phyloP scores from a whole-genome alignment of 1,284 basidiomycete genomes.

The Rhodotorula sp. region DNA sequence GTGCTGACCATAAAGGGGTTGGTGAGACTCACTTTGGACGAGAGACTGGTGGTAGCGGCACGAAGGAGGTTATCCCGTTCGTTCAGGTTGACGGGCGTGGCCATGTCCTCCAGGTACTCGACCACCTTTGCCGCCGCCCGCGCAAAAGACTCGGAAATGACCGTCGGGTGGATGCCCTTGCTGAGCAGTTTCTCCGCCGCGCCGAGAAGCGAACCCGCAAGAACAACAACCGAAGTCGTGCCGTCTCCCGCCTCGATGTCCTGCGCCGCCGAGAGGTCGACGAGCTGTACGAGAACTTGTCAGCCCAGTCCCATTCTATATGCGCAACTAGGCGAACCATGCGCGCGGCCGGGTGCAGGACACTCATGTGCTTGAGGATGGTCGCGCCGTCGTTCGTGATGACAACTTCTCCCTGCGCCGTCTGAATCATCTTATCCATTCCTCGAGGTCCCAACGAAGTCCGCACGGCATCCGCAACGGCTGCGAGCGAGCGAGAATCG shows the following conservation, averaged over 20 bases:
- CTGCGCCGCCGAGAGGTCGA: conserved; percentile 96
- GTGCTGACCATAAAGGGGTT: too few relatives aligned
- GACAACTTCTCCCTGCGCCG: conserved; percentile 90
- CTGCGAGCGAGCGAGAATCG: conserved; percentile 52
- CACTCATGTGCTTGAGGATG: conserved; percentile 95
- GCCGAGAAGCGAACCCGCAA: conserved; percentile 87
- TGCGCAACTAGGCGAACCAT: conserved; percentile 62
- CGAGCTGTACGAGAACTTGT: conserved; percentile 61
- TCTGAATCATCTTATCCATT: conserved; percentile 98
- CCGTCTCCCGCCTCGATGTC: conserved; percentile 99
- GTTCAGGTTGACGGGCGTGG: conserved; percentile 85
- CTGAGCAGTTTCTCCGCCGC: conserved; percentile 96
- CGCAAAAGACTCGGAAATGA: conserved; percentile 94
- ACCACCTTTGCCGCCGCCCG: conserved; percentile 89
- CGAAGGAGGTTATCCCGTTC: conserved; percentile 84
- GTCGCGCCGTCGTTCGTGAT: conserved; percentile 99
- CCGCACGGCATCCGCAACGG: conserved; percentile 95
- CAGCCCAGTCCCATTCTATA: conserved; percentile 12
- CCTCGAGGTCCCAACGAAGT: conserved; percentile 96
- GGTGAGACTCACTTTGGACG: conserved; percentile 74
- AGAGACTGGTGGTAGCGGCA: conserved; percentile 91
- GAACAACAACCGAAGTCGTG: conserved; percentile 96
- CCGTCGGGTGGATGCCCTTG: conserved; percentile 96
- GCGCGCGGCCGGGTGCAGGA: conserved; percentile 94
- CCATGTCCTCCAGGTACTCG: conserved; percentile 89